A percentile compares a stretch with the other conserved stretches of the same genome.
These are phyloP conservation scores for Leccinum griseonigrum DNA, from an alignment of 1,284 basidiomycete species.

Conservation along the genomic window DNA sequence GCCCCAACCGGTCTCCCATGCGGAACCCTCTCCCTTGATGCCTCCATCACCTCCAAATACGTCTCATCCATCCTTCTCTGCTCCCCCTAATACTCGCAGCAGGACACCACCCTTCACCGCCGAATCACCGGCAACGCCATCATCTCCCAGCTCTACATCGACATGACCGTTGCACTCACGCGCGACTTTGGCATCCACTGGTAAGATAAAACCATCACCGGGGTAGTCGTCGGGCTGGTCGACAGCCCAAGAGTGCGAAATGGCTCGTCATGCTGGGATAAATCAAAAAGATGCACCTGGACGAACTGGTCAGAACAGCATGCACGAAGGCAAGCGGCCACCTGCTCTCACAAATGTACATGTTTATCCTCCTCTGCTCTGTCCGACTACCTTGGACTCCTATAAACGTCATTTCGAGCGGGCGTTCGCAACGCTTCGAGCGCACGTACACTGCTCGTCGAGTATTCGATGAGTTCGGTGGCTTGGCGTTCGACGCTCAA, in stretches of 20 bases:
- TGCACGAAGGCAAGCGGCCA: constrained; percentile 1
- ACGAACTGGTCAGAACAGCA: constrained; percentile 19
- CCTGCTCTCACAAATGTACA: constrained; percentile 67
- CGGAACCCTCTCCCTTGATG: too few species aligned
- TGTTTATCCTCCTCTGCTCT: constrained; percentile 81
- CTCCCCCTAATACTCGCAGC: too few species aligned
- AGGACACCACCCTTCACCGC: too few species aligned
- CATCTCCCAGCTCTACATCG: too few species aligned
- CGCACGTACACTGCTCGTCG: constrained; percentile 65
- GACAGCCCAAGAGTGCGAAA: constrained; percentile 43
- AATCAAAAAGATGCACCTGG: constrained; percentile 77
- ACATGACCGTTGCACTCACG: too few species aligned
- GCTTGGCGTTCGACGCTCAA: constrained; percentile 75
- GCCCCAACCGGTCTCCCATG: too few species aligned
- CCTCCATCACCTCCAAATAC: too few species aligned
- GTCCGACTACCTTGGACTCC: constrained; percentile 82
- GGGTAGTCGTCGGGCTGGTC: constrained; percentile 46
- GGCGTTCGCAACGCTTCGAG: not conserved
- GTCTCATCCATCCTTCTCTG: too few species aligned
- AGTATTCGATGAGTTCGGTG: constrained; percentile 67
- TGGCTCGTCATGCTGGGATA: constrained; percentile 66
- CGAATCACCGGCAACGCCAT: too few species aligned
- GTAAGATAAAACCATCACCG: constrained; percentile 22
- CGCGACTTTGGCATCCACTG: too few species aligned
- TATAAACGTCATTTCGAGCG: constrained; percentile 27